These are phyloP conservation scores for Strigomonas oncopelti DNA, from an alignment of 208 protist genomes.

Conservation along the genomic window DNA sequence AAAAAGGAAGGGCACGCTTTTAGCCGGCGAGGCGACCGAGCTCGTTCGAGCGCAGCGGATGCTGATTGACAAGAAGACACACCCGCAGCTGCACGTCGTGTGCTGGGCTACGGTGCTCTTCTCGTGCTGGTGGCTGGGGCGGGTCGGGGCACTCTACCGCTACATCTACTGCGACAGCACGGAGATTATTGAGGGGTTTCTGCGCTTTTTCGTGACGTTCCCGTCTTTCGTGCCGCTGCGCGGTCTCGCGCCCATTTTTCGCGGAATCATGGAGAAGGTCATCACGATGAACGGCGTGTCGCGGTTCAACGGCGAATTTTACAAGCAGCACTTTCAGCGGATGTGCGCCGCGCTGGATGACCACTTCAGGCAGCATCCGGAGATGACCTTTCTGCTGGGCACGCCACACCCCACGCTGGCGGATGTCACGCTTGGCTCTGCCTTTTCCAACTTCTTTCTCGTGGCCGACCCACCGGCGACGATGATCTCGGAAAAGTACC, in stretches of 20 bases:
- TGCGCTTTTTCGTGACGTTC: conserved; percentile 72
- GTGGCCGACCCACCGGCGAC: conserved; percentile 74
- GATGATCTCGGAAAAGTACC: conserved; percentile 53
- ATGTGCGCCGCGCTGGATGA: conserved; percentile 68
- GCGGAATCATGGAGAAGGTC: conserved; percentile 48
- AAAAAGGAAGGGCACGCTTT: conserved; percentile 10
- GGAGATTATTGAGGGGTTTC: conserved; percentile 64
- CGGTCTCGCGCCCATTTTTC: conserved; percentile 39
- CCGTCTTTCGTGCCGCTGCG: conserved; percentile 41
- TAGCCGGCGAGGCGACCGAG: neutral
- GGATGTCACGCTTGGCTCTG: conserved; percentile 72
- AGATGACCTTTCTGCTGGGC: conserved; percentile 55
- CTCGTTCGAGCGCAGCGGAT: conserved; percentile 24
- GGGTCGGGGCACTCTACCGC: conserved; percentile 72
- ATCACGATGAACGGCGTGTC: conserved; percentile 56
- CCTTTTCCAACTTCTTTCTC: conserved; percentile 76
- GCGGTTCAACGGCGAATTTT: conserved; percentile 58
- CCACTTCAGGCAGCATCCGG: conserved; percentile 48
- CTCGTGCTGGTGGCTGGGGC: conserved; percentile 78
- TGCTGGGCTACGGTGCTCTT: conserved; percentile 72
- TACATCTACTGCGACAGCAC: conserved; percentile 54
- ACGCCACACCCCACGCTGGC: conserved; percentile 82
- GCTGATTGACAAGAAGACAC: conserved; percentile 47
- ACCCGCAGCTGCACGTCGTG: conserved; percentile 71
- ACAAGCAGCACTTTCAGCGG: conserved; percentile 77